Base-by-base conservation (phyloP, 2,329 filamentous ascomycete species). In the Ophiostoma triangulosporum region DNA sequence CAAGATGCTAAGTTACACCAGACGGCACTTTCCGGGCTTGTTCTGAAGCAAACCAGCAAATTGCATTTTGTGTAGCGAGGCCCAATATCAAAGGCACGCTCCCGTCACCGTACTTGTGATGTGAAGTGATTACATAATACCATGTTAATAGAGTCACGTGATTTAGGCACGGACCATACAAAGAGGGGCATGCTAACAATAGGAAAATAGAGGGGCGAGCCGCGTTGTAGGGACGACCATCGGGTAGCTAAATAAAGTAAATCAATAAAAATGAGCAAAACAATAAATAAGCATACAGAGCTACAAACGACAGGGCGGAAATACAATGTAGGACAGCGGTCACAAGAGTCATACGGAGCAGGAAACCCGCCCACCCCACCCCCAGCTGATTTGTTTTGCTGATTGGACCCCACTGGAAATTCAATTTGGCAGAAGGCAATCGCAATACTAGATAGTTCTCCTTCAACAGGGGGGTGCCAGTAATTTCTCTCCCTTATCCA, bases 381-480 rank as follows among this genome's bases (percentile, higher is more conserved):
- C 48, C 29, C 33, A 29, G 50, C 50, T 48, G 35, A 26, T 15
- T 52, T 56, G 54, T 55, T 57, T 51, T 56, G 55, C 52, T 58
- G 55, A 58, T 58, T 58, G 57, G 57, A 48, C 49, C 17, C 48
- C 48, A 29, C 27, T 36, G 20, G 50, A 54, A 54, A 48, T 48
- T 50, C 52, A 22, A 49, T 35, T 50, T 20, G 33, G 32, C 48
- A 36, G 33, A 43, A 29, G 43, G 14, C 43, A 29, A 46, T 46
- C 36, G 36, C 24, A 40, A 22, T 40, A 35, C 11, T 6, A 36
- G 15, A 36, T 9, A 20, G 35, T 36, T 43, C 20, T 40, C 38
- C 20, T 12, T 43, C 38, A 43, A 17, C 38, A 43, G 38, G 35
- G 38, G 38, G 35, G 35, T 43, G 38, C 38, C 38, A 15, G 38